A percentile compares a stretch with the other conserved stretches of the same genome.
Conservation (phyloP, 1,284 basidiomycete species). For the Tausonia pullulans region DNA sequence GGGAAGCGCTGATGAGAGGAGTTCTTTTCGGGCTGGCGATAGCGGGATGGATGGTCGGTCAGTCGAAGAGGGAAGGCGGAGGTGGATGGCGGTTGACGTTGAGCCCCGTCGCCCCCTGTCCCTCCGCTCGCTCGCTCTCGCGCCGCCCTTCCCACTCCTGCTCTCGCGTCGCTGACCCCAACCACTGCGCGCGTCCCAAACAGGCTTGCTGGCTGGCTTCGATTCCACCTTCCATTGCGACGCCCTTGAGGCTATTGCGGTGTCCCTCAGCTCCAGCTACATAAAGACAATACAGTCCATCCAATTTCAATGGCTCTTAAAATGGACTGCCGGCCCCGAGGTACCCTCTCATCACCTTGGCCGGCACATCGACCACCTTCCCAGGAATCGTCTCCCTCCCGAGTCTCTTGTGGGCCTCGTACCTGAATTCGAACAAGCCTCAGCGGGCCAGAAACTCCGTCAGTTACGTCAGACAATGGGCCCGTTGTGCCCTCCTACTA, state of each 20-base stretch:
- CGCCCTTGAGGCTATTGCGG: no score
- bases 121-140: no score
- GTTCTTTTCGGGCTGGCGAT: background rate
- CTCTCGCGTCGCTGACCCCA: no score
- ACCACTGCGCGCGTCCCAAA: no score
- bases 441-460: background rate
- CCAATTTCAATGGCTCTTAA: conserved; percentile 15
- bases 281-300: no score
- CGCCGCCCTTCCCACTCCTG: no score
- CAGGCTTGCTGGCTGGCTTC: no score
- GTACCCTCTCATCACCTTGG: conserved; percentile 31
- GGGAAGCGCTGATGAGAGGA: background rate
- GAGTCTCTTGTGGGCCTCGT: conserved; percentile 35
- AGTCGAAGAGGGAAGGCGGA: background rate
- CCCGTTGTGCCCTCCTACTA: no score
- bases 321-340: conserved; percentile 34
- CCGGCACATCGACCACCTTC: conserved; percentile 35
- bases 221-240: no score
- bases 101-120: background rate
- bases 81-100: background rate
- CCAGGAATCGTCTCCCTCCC: conserved; percentile 31
- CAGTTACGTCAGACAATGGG: background rate
- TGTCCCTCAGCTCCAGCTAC: no score
- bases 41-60: background rate
- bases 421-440: conserved; percentile 20